Base-by-base conservation (phyloP, 1,284 basidiomycete species). In the Termitomyces sp. region DNA sequence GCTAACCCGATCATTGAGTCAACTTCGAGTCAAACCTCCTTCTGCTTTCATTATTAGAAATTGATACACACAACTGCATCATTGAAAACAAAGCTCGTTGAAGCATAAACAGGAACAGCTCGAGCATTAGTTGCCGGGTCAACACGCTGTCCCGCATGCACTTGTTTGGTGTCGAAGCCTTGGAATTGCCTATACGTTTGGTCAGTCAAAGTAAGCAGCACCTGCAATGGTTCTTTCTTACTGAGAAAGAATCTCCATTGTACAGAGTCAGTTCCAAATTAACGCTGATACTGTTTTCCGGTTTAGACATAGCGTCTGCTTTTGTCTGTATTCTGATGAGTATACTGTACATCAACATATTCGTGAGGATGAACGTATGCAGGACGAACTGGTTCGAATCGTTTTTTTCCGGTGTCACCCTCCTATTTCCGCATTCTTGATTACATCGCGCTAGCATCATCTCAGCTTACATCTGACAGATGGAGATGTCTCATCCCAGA, bases 21-120 rank as follows among this genome's bases (percentile, higher is more conserved):
- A n/a, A n/a, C n/a, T n/a, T n/a, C n/a, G n/a, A n/a, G n/a, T 28
- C 8, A 24, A 41, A 1, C 4, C 5, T 9, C 10, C 7, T n/a
- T 3, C 16, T n/a, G 30, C 19, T 19, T 18, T 21, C 5, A 41
- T 11, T 11, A 7, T 1, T 10, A n/a, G 4, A 9, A 46, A 26
- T 7, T 14, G 9, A 5, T 57, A 93, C 81, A 86, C 56, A 83
- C 84, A 56, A 78, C 78, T n/a, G 86, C 83, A 65, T 89, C 72
- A 62, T 91, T 84, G 75, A 93, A 93, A 34, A 85, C 84, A 62
- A 84, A 93, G 56, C 84, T 87, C 0, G 86, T 85, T 1, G 83
- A 76, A 1, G 84, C 80, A 57, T 91, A 91, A 69, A 94, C 91
- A 1, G 92, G 92, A 0, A 85, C 83, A n/a, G 92, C 91, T 10